A percentile compares a stretch with the other conserved stretches of the same genome.
These are phyloP conservation scores for Hydnum rufescens DNA, from an alignment of 768 basidiomycete genomes.

Conservation along the genomic window DNA sequence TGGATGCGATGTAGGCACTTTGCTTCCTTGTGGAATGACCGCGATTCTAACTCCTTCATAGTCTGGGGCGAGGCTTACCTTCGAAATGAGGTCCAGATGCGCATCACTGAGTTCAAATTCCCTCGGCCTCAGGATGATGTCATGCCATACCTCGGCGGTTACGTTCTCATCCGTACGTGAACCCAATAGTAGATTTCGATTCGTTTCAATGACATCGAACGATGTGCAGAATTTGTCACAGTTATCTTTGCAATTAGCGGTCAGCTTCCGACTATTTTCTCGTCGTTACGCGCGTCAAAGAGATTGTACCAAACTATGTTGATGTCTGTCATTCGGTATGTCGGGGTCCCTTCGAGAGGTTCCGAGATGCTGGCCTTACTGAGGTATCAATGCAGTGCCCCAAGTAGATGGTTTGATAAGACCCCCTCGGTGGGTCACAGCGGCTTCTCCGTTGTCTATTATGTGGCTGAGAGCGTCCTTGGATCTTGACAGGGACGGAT, in stretches of 20 bases:
- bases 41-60: slow-evolving; percentile 17
- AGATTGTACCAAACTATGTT: slow-evolving; percentile 7
- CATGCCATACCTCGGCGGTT: neutral
- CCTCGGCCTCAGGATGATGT: neutral
- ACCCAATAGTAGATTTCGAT: neutral
- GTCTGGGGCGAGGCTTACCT: slow-evolving; percentile 55
- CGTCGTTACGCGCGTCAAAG: neutral
- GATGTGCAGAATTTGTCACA: neutral
- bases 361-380: neutral
- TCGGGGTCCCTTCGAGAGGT: neutral
- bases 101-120: neutral
- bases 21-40: neutral
- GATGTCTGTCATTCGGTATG: slow-evolving; percentile 9
- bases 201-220: neutral
- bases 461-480: neutral
- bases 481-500: slow-evolving; percentile 9
- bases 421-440: slow-evolving; percentile 10
- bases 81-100: neutral
- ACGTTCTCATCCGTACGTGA: neutral
- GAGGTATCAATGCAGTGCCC: slow-evolving; percentile 2
- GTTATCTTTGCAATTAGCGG: neutral
- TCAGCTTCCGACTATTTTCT: neutral
- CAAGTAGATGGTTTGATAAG: slow-evolving; percentile 13
- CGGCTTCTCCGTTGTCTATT: neutral
- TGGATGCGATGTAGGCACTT: slow-evolving; percentile 1